Base-by-base conservation (phyloP, 495 filamentous ascomycete species). In the Apiosordaria backusii region DNA sequence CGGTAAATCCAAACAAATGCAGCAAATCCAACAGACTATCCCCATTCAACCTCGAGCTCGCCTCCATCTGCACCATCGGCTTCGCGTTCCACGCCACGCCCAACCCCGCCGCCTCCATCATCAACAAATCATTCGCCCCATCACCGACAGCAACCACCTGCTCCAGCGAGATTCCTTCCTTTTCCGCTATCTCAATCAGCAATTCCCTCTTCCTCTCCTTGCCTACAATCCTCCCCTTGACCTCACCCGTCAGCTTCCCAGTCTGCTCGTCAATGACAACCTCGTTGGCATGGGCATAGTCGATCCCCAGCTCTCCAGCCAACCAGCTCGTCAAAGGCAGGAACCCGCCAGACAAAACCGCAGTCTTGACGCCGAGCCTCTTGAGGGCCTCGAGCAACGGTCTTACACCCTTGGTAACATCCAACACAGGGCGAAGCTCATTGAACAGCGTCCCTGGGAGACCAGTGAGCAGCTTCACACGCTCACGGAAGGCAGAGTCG, bases 21-120 rank as follows among this genome's bases (percentile, higher is more conserved):
- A 97, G 83, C 67, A 99, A 75, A 79, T 97, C 92, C 62, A 88
- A 77, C 69, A 99, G 77, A 70, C 81, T 93, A 66, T 87, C 83
- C 40, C 90, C 87, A 73, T 99, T 98, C 61, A 98, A 75, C 61
- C 92, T 84, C 26, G 90, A 89, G 5, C 88, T 87, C 1, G 95
- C 94, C 72, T 91, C 88, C 74, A 89, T 84, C 80, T 99, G 95
- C 64, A 99, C 95, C 69, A 86, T 87, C 61, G 89, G 89, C 81
- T 99, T 99, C 24, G 95, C 95, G 76, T 93, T 91, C 85, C 92
- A 97, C 16, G 95, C 95, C 50, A 98, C 88, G 4, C 95, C 95
- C 64, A 97, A 77, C 4, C 94, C 95, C 19, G 95, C 94, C 59
- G 87, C 87, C 26, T 85, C 83, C 79, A 99, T 91, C 95, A 99